Base-by-base conservation (phyloP, 1,139 yeast genomes). In the Arxiozyma heterogenica region DNA sequence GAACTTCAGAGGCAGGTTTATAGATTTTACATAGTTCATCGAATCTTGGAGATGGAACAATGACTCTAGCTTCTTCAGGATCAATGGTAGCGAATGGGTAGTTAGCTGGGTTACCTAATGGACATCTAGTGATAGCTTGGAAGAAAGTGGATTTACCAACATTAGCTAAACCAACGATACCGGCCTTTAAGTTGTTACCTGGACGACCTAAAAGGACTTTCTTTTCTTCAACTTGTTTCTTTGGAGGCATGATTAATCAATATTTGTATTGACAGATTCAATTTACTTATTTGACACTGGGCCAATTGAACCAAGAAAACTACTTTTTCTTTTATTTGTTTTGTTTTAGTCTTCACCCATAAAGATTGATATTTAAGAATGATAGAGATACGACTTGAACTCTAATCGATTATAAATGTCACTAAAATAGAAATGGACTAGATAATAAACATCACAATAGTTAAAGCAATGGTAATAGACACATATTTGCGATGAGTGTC, bases 61-160 rank as follows among this genome's bases (percentile, higher is more conserved):
- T 84, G 57, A 91, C 96, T 73, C 96, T 82, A 52, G 98, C 98
- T 77, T 93, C 98, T 77, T 93, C 98, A 51, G 98, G 98, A 65
- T 93, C 98, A 73, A 93, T 93, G 57, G 98, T 93, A 55, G 98
- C 98, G 70, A 91, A 93, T 43, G 98, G 98, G 71, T 91, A 93
- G 74, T 93, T 93, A 60, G 98, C 98, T 57, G 98, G 98, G 75
- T 91, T 93, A 66, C 98, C 98, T 66, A 93, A 80, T 55, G 95
- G 95, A 68, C 90, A 90, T 75, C 84, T 82, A 62, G 94, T 86
- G 65, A 86, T 84, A 57, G 93, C 93, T 73, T 86, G 93, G 80
- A 85, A 85, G 72, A 85, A 85, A 27, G 93, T 85, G 49, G 98
- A 91, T 75, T 93, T 93, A 69, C 98, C 98, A 61, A 91, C 95